A percentile compares a stretch with the other conserved stretches of the same genome.
These are phyloP conservation scores for Candida arabinofermentans DNA, from an alignment of 805 yeast genomes.

Conservation along the genomic window DNA sequence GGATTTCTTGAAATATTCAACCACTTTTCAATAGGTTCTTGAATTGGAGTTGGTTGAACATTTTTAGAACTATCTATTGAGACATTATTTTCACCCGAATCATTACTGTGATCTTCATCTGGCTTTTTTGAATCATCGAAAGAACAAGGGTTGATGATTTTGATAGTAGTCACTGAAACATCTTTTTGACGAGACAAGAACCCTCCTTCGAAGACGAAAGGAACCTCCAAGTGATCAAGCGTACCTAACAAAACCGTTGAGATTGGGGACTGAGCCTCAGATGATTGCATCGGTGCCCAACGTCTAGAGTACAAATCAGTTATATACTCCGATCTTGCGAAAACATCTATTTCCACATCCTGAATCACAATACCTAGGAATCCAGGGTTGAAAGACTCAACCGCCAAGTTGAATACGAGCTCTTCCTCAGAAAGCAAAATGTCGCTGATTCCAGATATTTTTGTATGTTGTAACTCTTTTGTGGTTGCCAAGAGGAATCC, in stretches of 20 bases:
- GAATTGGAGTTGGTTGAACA: slow-evolving; percentile 7
- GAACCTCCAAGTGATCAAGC: slow-evolving; percentile 61
- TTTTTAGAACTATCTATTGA: neutral
- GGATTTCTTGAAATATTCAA: slow-evolving; percentile 68
- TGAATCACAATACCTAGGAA: slow-evolving; percentile 61
- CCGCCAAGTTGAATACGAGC: slow-evolving; percentile 69
- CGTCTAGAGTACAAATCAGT: slow-evolving; percentile 6
- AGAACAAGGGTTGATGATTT: slow-evolving; percentile 68
- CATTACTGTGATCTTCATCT: slow-evolving; percentile 10
- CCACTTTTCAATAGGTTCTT: slow-evolving; percentile 55
- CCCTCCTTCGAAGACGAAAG: slow-evolving; percentile 73
- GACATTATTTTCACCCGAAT: slow-evolving; percentile 5
- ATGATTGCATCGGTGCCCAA: neutral
- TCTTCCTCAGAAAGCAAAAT: slow-evolving; percentile 81
- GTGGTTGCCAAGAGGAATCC: slow-evolving; percentile 86
- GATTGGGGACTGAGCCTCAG: slow-evolving; percentile 3
- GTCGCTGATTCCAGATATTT: slow-evolving; percentile 59
- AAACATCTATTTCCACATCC: slow-evolving; percentile 74
- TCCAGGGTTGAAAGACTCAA: slow-evolving; percentile 86
- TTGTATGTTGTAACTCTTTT: slow-evolving; percentile 70
- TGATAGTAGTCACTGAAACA: slow-evolving; percentile 63
- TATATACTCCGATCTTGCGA: slow-evolving; percentile 65
- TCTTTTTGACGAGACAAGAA: slow-evolving; percentile 60
- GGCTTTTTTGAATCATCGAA: slow-evolving; percentile 19
- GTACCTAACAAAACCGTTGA: slow-evolving; percentile 73